Conservation (phyloP, 768 basidiomycete species). For the Trametes gibbosa region DNA sequence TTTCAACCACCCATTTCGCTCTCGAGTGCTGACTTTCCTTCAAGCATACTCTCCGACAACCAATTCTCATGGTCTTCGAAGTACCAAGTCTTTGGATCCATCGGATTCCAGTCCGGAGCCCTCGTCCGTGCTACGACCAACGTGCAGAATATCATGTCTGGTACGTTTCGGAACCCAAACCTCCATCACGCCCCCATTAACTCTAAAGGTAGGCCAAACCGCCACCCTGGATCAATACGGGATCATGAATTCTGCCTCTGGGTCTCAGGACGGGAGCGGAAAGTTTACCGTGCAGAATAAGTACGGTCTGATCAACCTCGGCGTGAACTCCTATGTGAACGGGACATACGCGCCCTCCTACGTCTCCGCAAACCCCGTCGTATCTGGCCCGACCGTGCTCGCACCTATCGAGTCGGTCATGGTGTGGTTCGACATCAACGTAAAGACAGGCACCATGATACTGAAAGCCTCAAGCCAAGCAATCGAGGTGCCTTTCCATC, state of each 20-base stretch:
- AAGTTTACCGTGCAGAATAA: background rate
- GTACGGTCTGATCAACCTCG: background rate
- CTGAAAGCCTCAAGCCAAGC: background rate
- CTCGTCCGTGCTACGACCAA: background rate
- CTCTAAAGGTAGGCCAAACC: background rate
- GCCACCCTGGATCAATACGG: background rate
- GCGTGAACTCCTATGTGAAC: background rate
- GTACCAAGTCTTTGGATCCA: background rate
- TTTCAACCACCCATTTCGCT: too few species aligned
- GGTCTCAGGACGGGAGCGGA: background rate
- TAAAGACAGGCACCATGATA: background rate
- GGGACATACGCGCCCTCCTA: background rate
- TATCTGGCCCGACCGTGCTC: background rate
- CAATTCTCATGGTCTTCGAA: background rate
- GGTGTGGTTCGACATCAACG: background rate
- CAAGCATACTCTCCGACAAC: background rate
- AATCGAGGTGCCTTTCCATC: background rate
- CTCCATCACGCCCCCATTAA: background rate
- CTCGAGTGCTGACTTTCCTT: background rate
- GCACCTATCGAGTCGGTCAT: background rate
- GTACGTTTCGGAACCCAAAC: background rate
- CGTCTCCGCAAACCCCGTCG: background rate
- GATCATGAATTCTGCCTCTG: background rate
- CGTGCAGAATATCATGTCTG: background rate
- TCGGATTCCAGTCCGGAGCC: background rate